Percentiles rank a stretch among this genome's conserved stretches.
Conservation (phyloP, 495 filamentous ascomycete genomes). For the Oidiodendron maius region DNA sequence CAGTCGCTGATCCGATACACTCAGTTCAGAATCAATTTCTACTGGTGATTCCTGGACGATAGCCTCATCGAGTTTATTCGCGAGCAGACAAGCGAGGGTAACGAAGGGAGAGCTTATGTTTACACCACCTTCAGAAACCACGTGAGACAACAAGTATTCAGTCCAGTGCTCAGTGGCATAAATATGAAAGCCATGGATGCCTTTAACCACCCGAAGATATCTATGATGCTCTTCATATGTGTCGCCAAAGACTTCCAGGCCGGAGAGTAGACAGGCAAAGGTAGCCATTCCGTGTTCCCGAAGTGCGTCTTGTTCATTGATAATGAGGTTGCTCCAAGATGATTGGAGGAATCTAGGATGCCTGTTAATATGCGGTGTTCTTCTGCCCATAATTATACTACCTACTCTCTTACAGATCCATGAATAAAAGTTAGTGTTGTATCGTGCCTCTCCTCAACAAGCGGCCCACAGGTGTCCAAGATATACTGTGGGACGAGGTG, state of each 20-base stretch:
- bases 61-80: constrained; percentile 2
- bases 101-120: background rate
- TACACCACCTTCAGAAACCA: background rate
- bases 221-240: background rate
- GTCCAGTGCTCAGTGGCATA: constrained; percentile 27
- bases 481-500: constrained; percentile 19
- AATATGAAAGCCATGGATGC: constrained; percentile 23
- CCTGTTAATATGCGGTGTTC: constrained; percentile 1
- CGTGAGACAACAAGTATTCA: constrained; percentile 18
- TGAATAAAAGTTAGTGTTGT: constrained; percentile 27
- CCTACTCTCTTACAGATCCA: constrained; percentile 28
- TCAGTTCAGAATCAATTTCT: background rate
- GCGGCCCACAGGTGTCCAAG: constrained; percentile 25
- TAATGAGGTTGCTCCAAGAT: constrained; percentile 5
- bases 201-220: constrained; percentile 17
- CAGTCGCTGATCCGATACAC: background rate
- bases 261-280: constrained; percentile 17
- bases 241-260: constrained; percentile 1
- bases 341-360: constrained; percentile 22
- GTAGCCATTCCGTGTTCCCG: constrained; percentile 18
- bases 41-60: background rate
- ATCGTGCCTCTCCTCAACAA: constrained; percentile 23
- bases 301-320: constrained; percentile 5
- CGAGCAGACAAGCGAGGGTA: background rate
- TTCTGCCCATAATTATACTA: no score